Percentiles rank a stretch among this genome's conserved stretches.
These are phyloP conservation scores for Omphalotus olearius DNA, from an alignment of 1,284 basidiomycete species.

Conservation along the genomic window DNA sequence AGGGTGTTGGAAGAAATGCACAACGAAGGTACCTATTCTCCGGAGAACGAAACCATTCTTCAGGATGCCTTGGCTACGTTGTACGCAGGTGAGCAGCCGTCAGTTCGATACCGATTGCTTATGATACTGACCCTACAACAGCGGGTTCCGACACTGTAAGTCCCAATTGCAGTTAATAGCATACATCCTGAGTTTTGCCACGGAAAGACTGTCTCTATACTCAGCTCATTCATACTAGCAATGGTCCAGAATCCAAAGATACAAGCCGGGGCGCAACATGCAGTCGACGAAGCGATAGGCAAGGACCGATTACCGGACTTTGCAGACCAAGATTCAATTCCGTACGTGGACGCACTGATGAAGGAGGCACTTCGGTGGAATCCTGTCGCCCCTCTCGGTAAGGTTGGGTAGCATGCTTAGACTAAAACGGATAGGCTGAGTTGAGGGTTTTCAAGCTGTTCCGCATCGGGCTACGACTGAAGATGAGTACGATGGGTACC, in stretches of 20 bases:
- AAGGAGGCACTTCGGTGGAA: conserved; percentile 12
- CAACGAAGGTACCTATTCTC: background rate
- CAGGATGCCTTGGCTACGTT: background rate
- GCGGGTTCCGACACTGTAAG: conserved; percentile 10
- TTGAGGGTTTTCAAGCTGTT: background rate
- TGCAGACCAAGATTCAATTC: conserved; percentile 5
- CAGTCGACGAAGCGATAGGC: conserved; percentile 16
- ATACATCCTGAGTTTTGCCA: background rate
- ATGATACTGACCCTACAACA: background rate
- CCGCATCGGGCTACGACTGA: background rate
- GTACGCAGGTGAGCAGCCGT: background rate
- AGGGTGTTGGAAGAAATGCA: background rate
- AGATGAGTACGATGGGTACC: conserved; percentile 3
- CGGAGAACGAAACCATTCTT: background rate
- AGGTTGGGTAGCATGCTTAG: background rate
- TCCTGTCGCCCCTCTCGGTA: conserved; percentile 4
- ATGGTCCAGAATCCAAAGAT: conserved; percentile 13
- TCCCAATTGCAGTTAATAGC: background rate
- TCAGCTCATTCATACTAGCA: conserved; percentile 9
- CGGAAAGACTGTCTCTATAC: conserved; percentile 1
- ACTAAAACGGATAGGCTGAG: background rate
- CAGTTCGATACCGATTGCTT: background rate
- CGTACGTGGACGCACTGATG: conserved; percentile 13
- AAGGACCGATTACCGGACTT: conserved; percentile 16
- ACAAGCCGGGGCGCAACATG: conserved; percentile 17